Percentiles rank a stretch among this genome's conserved stretches.
phyloP scores from a whole-genome alignment of 2,329 filamentous ascomycete species.

The Pseudogymnoascus sp. region DNA sequence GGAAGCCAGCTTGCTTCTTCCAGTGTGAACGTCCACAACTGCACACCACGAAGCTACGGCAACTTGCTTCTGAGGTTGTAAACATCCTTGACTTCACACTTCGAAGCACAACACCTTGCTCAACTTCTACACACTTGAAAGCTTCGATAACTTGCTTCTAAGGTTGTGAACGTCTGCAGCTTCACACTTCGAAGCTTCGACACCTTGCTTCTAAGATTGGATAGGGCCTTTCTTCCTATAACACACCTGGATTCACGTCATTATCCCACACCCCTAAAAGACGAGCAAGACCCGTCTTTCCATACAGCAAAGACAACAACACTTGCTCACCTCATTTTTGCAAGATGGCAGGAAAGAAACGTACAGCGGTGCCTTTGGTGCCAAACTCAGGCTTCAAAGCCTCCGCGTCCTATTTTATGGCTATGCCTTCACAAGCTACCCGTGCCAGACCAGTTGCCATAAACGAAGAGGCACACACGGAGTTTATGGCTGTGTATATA shows the following conservation, averaged over 20 bases:
- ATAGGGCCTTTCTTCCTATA: not conserved
- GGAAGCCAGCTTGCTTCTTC: not conserved
- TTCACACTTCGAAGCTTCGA: not conserved
- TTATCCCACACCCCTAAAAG: not conserved
- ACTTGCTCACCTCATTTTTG: not conserved
- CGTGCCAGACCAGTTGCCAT: not conserved
- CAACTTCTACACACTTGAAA: not conserved
- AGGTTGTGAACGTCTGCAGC: not conserved
- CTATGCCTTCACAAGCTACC: not conserved
- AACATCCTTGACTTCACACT: not conserved
- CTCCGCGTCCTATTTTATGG: not conserved
- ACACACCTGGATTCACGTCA: not conserved
- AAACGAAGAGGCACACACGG: not conserved
- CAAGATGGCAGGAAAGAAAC: not conserved
- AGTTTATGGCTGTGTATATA: not conserved
- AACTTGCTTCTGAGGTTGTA: not conserved
- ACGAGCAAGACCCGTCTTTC: not conserved
- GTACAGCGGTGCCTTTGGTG: not conserved
- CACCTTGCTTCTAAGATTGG: not conserved
- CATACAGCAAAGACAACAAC: not conserved
- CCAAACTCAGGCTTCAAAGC: not conserved
- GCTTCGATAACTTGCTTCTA: not conserved
- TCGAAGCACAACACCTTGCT: not conserved
- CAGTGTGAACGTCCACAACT: not conserved
- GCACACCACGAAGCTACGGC: not conserved